These are phyloP conservation scores for Helenozyma baotianmanensis DNA, from an alignment of 805 yeast species.

Conservation along the genomic window DNA sequence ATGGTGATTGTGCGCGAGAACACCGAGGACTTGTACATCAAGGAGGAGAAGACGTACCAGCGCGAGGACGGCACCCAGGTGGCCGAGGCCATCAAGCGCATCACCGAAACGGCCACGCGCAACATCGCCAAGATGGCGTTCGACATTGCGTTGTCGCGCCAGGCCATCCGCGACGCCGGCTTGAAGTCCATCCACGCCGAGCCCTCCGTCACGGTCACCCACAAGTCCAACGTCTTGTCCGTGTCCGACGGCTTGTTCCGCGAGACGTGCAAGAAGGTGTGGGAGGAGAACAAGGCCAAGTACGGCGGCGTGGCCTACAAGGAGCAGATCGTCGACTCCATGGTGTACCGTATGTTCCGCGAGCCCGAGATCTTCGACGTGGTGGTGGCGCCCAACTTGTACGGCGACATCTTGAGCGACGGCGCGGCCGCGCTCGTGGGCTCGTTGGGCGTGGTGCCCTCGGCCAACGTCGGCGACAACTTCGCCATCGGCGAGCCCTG, in stretches of 20 bases:
- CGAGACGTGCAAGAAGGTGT: constrained; percentile 68
- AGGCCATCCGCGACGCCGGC: constrained; percentile 62
- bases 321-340: constrained; percentile 97
- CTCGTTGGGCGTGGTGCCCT: constrained; percentile 95
- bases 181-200: constrained; percentile 30
- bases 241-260: constrained; percentile 95
- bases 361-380: constrained; percentile 97
- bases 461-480: constrained; percentile 94
- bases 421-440: constrained; percentile 99
- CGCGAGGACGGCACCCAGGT: constrained; percentile 79
- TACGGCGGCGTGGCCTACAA: constrained; percentile 64
- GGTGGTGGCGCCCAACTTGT: constrained; percentile 96
- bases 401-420: constrained; percentile 94
- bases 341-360: constrained; percentile 98
- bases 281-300: constrained; percentile 51
- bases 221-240: constrained; percentile 91
- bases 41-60: constrained; percentile 78
- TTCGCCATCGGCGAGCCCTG: constrained; percentile 99
- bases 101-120: constrained; percentile 79
- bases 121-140: constrained; percentile 87
- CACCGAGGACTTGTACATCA: constrained; percentile 95
- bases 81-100: constrained; percentile 97
- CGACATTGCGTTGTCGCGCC: constrained; percentile 91
- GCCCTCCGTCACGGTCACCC: constrained; percentile 85
- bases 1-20: constrained; percentile 98